A percentile compares a stretch with the other conserved stretches of the same genome.
Evolutionary conservation across 176 grass and related monocot species (phyloP).

Genomic region (Rhynchospora tenuis): DNA sequence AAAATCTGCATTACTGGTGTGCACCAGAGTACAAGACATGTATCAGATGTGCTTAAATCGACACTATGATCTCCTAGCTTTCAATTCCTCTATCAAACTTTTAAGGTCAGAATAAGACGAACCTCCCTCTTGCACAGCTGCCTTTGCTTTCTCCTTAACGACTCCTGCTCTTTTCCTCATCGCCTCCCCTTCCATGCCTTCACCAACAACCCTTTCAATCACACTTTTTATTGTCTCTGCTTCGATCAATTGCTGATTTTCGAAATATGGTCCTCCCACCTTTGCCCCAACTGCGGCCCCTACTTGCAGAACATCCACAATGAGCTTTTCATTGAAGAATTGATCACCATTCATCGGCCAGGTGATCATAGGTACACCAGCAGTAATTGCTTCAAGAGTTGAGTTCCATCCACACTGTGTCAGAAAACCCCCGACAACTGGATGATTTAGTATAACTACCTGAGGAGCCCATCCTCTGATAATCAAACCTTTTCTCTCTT

Average conservation of each 20-base stretch:
- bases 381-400: not conserved
- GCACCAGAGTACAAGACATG: no score
- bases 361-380: conserved; percentile 29
- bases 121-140: not conserved
- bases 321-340: conserved; percentile 33
- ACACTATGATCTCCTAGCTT: not conserved
- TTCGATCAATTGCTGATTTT: not conserved
- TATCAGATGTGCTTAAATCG: not conserved
- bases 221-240: not conserved
- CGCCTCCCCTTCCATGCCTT: not conserved
- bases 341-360: conserved; percentile 28
- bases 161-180: not conserved
- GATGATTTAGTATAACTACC: conserved; percentile 26
- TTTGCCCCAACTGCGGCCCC: not conserved
- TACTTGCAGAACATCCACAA: conserved; percentile 17
- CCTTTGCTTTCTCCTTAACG: not conserved
- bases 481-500: conserved; percentile 26
- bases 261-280: not conserved
- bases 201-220: not conserved
- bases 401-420: conserved; percentile 50
- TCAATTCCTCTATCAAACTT: not conserved
- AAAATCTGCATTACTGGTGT: no score
- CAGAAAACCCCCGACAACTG: conserved; percentile 14
- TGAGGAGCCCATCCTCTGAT: conserved; percentile 43
- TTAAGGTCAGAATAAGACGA: not conserved